Conservation (phyloP, 345 rosid species). For the Eutrema japonicum region DNA sequence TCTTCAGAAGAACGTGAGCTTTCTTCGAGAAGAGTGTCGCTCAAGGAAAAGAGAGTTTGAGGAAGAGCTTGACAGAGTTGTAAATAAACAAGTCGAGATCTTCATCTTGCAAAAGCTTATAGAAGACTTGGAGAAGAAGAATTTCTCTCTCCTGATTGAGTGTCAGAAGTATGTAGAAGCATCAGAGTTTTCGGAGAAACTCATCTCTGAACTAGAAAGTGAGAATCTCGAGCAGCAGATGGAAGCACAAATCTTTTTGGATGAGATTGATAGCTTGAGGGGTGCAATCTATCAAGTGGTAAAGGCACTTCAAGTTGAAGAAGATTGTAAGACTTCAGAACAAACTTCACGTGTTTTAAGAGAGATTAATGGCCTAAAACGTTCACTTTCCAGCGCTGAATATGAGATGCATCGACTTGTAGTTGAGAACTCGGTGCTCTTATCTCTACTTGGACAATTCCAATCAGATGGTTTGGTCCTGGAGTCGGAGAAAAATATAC, state of each 20-base stretch:
- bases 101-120: constrained; percentile 72
- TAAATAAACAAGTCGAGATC: constrained; percentile 80
- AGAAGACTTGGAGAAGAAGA: constrained; percentile 75
- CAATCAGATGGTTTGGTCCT: constrained; percentile 57
- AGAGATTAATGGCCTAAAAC: constrained; percentile 58
- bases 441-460: constrained; percentile 60
- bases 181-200: constrained; percentile 66
- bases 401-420: constrained; percentile 68
- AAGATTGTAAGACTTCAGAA: constrained; percentile 44
- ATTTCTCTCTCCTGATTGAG: constrained; percentile 66
- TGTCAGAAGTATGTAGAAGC: constrained; percentile 75
- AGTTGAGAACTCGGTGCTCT: constrained; percentile 76
- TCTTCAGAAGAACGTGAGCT: constrained; percentile 68
- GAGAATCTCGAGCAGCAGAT: constrained; percentile 85
- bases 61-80: constrained; percentile 88
- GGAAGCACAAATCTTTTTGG: constrained; percentile 68
- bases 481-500: constrained; percentile 52
- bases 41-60: constrained; percentile 75
- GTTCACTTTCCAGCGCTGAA: constrained; percentile 53
- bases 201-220: constrained; percentile 71
- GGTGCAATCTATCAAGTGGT: constrained; percentile 62
- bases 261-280: constrained; percentile 70
- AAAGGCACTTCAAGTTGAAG: constrained; percentile 68
- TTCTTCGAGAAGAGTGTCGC: constrained; percentile 71
- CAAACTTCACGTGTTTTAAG: constrained; percentile 55